Conservation (phyloP, 1,139 yeast genomes). For the Taphrina deformans region DNA sequence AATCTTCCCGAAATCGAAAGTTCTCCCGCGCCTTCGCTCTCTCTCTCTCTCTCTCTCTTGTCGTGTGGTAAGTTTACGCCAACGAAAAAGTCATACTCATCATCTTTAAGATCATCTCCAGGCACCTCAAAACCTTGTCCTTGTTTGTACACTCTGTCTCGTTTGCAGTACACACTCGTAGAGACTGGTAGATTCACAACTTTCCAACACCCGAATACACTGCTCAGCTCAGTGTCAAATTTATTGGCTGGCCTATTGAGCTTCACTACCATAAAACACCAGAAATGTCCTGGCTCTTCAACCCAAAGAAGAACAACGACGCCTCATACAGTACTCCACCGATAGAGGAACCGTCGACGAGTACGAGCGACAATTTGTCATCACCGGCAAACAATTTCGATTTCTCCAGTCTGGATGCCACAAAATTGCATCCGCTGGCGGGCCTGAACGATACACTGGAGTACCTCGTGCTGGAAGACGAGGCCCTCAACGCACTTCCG, state of each 20-base stretch:
- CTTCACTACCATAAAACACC: not conserved
- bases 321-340: not conserved
- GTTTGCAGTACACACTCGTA: not conserved
- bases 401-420: constrained; percentile 52
- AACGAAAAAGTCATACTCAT: not conserved
- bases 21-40: constrained; percentile 1
- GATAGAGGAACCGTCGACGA: not conserved
- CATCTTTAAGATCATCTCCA: not conserved
- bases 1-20: not conserved
- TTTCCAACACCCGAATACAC: too few relatives aligned
- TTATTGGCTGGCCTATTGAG: not conserved
- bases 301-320: constrained; percentile 15
- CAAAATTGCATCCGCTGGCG: constrained; percentile 87
- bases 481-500: constrained; percentile 67
- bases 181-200: too few relatives aligned
- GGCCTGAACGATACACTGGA: constrained; percentile 84
- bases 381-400: constrained; percentile 1
- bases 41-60: too few relatives aligned
- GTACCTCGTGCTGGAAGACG: constrained; percentile 85
- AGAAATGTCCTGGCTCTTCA: constrained; percentile 21
- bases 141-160: not conserved
- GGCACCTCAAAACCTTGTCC: not conserved
- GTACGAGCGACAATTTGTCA: not conserved
- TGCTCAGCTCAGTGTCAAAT: not conserved
- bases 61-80: not conserved